These are phyloP conservation scores for Hibiscus syriacus DNA, from an alignment of 345 rosid species.

Conservation along the genomic window DNA sequence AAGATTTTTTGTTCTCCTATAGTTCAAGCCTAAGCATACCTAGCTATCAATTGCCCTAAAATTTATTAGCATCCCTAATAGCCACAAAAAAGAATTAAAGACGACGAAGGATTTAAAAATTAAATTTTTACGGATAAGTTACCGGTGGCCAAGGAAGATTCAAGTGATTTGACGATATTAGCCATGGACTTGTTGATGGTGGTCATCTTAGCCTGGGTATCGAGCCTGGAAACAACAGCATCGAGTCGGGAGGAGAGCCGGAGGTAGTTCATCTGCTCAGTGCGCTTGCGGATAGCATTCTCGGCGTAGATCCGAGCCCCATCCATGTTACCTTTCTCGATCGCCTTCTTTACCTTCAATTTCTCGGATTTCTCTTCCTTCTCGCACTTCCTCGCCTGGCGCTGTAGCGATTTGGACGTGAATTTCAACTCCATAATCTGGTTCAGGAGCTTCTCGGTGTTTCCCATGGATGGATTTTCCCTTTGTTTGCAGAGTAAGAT, in stretches of 20 bases:
- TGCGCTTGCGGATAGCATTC: slow-evolving; percentile 85
- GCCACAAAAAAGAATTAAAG: not conserved
- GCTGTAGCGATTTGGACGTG: slow-evolving; percentile 80
- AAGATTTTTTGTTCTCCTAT: too few species aligned
- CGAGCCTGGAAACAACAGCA: slow-evolving; percentile 91
- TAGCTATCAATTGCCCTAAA: not conserved
- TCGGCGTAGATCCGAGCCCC: slow-evolving; percentile 97
- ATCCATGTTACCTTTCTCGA: slow-evolving; percentile 96
- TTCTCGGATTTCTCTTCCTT: slow-evolving; percentile 95
- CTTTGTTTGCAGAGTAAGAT: not conserved
- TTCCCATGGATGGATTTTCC: slow-evolving; percentile 52
- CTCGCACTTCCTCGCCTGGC: slow-evolving; percentile 92
- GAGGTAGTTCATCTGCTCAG: slow-evolving; percentile 95
- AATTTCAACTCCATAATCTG: slow-evolving; percentile 94
- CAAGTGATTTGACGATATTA: slow-evolving; percentile 82
- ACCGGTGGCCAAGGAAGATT: slow-evolving; percentile 80
- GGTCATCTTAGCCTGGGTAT: slow-evolving; percentile 92
- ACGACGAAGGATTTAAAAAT: not conserved
- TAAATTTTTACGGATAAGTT: not conserved
- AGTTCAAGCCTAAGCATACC: too few species aligned
- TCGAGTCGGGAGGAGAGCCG: slow-evolving; percentile 84
- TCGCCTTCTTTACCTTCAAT: slow-evolving; percentile 90
- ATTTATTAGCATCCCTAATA: not conserved
- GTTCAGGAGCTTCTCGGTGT: slow-evolving; percentile 82
- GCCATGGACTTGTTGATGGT: slow-evolving; percentile 84